These are phyloP conservation scores for Avena eriantha DNA, from an alignment of 176 grass and related monocot species.

Conservation along the genomic window DNA sequence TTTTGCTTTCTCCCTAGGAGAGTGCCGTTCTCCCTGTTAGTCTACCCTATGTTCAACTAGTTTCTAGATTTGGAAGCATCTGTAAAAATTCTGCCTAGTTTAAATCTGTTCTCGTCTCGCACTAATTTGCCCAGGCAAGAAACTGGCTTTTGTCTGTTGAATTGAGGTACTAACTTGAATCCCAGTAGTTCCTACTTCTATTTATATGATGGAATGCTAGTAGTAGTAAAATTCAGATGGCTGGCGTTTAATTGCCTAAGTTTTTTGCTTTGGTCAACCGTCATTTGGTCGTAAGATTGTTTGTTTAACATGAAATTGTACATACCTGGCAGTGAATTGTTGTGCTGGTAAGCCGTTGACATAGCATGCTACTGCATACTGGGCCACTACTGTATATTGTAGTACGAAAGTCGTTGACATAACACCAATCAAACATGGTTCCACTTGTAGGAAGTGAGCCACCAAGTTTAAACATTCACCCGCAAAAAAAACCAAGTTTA, in stretches of 20 bases:
- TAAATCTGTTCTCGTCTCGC: conserved; percentile 28
- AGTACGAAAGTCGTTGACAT: too few relatives aligned
- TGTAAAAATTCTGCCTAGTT: conserved; percentile 28
- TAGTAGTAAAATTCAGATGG: not conserved
- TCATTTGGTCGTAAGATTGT: not conserved
- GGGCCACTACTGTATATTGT: too few relatives aligned
- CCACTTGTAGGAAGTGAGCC: too few relatives aligned
- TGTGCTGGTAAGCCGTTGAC: too few relatives aligned
- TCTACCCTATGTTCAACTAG: conserved; percentile 26
- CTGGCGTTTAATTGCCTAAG: not conserved
- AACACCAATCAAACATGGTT: too few relatives aligned
- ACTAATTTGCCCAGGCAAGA: conserved; percentile 37
- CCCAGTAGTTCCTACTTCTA: not conserved
- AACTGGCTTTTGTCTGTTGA: not conserved
- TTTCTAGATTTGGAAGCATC: conserved; percentile 4
- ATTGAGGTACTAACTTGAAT: conserved; percentile 25
- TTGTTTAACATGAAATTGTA: too few relatives aligned
- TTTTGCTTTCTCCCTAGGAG: conserved; percentile 45
- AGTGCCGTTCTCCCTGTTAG: conserved; percentile 1
- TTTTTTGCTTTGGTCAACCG: not conserved
- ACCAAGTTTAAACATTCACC: too few relatives aligned
- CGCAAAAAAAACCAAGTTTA: too few relatives aligned
- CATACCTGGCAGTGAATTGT: too few relatives aligned
- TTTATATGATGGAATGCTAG: conserved; percentile 12
- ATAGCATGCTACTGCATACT: too few relatives aligned